Base-by-base conservation (phyloP, 139 green algal species). In the Auxenochlorella pyrenoidosa region DNA sequence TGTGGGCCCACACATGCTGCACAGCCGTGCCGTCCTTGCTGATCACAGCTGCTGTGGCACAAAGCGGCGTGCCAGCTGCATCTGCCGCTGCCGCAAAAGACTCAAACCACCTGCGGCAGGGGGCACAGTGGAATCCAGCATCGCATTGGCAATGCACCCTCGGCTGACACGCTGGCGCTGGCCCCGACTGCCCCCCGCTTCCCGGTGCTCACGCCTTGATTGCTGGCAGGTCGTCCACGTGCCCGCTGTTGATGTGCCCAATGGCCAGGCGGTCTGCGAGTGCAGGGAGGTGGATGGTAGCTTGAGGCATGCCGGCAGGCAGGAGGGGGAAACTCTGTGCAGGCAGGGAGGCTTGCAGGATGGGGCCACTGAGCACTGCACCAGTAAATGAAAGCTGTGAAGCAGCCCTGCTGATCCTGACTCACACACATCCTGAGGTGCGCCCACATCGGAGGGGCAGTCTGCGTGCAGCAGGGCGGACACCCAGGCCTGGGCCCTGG, bases 131-230 rank as follows among this genome's bases (percentile, higher is more conserved):
- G 16, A n/a, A n/a, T n/a, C 18, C 54, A 63, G 54, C 13, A 63
- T 4, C 16, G 16, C 10, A 24, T 8, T 54, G 47, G 47, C 47
- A n/a, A n/a, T n/a, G n/a, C n/a, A n/a, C n/a, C n/a, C n/a, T n/a
- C n/a, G n/a, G n/a, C n/a, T n/a, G n/a, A n/a, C n/a, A n/a, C n/a
- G n/a, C n/a, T n/a, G n/a, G n/a, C n/a, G n/a, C n/a, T n/a, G n/a
- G n/a, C n/a, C n/a, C n/a, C n/a, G n/a, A n/a, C n/a, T n/a, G n/a
- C n/a, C n/a, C n/a, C n/a, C n/a, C n/a, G n/a, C n/a, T n/a, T n/a
- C n/a, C n/a, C n/a, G n/a, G n/a, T n/a, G 70, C 36, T 84, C 60
- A 72, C 36, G 38, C 60, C 78, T 72, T 84, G 38, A 84, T 34
- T 30, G 36, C 22, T 41, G 66, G 66, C 66, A 73, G 66, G 32